Conservation (phyloP, 495 filamentous ascomycete species). For the Penicillium psychrofluorescens region DNA sequence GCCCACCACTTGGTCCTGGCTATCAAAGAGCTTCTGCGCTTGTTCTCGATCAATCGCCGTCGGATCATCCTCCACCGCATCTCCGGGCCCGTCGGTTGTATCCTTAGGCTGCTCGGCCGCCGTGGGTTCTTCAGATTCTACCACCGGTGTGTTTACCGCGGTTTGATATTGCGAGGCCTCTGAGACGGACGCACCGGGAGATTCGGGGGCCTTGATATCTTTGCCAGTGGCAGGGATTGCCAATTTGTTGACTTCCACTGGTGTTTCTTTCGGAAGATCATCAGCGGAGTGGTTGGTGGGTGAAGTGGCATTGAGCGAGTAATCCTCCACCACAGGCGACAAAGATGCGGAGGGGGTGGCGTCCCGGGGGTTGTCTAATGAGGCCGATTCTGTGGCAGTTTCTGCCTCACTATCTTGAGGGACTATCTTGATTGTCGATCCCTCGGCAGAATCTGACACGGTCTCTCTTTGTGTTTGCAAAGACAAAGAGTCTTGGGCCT, state of each 20-base stretch:
- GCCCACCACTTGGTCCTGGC: constrained; percentile 70
- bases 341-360: constrained; percentile 11
- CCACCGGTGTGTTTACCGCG: constrained; percentile 36
- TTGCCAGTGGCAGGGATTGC: constrained; percentile 2
- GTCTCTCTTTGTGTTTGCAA: constrained; percentile 22
- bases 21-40: constrained; percentile 76
- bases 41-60: constrained; percentile 57
- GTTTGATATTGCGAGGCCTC: constrained; percentile 41
- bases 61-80: constrained; percentile 26
- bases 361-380: constrained; percentile 16
- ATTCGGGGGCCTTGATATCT: constrained; percentile 15
- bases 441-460: constrained; percentile 28
- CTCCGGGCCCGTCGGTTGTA: constrained; percentile 14
- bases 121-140: constrained; percentile 23
- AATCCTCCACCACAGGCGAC: constrained; percentile 26
- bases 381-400: constrained; percentile 12
- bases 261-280: constrained; percentile 12
- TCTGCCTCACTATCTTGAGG: too few species aligned
- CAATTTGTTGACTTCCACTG: constrained; percentile 17
- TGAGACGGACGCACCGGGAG: constrained; percentile 30
- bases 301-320: constrained; percentile 16
- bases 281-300: constrained; percentile 6
- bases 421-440: constrained; percentile 28
- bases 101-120: constrained; percentile 11
- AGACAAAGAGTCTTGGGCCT: constrained; percentile 8